A percentile compares a stretch with the other conserved stretches of the same genome.
Conservation (phyloP, 768 basidiomycete genomes). For the Neoboletus brunneissimus region DNA sequence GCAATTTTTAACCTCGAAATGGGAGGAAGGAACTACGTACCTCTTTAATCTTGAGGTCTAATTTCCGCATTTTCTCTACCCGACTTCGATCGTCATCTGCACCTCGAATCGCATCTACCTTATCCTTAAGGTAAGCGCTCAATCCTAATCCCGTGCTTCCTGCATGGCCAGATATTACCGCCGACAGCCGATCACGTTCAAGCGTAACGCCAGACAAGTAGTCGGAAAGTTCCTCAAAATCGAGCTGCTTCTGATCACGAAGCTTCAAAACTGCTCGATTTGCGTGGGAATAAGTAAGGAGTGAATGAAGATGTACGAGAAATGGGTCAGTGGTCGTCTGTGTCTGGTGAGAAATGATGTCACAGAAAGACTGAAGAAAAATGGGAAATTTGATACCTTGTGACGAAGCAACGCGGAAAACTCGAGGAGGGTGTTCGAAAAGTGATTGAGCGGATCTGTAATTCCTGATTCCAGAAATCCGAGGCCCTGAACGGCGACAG, state of each 20-base stretch:
- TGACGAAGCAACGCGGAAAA: conserved; percentile 89
- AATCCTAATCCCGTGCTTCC: conserved; percentile 82
- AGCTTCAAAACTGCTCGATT: conserved; percentile 93
- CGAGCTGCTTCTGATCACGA: conserved; percentile 97
- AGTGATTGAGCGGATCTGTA: conserved; percentile 95
- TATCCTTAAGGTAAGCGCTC: conserved; percentile 87
- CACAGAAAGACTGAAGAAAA: not conserved
- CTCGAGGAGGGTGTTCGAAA: conserved; percentile 93
- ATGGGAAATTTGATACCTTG: conserved; percentile 47
- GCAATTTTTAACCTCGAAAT: not conserved
- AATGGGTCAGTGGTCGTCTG: conserved; percentile 91
- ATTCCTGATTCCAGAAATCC: conserved; percentile 98
- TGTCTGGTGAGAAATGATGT: conserved; percentile 47
- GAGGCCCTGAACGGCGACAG: conserved; percentile 92
- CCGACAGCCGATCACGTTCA: conserved; percentile 90
- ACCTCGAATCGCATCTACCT: conserved; percentile 87
- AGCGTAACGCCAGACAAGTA: conserved; percentile 91
- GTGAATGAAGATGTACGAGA: conserved; percentile 83
- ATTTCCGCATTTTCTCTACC: conserved; percentile 89
- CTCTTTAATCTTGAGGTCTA: conserved; percentile 95
- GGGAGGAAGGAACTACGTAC: conserved; percentile 36
- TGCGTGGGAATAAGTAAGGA: conserved; percentile 90
- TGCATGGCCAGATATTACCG: conserved; percentile 85
- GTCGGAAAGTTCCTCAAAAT: conserved; percentile 95
- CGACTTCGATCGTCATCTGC: conserved; percentile 91